These are phyloP conservation scores for Cyberlindnera veronae DNA, from an alignment of 805 yeast species.

Conservation along the genomic window DNA sequence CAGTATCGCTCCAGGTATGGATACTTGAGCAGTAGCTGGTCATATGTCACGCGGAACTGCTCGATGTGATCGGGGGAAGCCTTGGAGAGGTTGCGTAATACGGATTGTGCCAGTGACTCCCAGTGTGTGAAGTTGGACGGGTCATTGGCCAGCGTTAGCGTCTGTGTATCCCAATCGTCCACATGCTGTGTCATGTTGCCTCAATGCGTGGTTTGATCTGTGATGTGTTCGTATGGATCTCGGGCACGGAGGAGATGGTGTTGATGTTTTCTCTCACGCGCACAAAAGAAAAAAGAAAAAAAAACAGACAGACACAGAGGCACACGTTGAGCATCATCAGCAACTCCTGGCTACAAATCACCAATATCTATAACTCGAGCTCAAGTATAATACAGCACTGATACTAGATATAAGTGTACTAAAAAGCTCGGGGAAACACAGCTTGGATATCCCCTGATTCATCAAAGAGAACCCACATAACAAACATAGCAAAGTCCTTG, in stretches of 20 bases:
- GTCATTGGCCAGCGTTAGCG: slow-evolving; percentile 21
- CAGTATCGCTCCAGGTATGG: slow-evolving; percentile 55
- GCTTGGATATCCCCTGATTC: background rate
- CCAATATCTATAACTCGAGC: too few species aligned
- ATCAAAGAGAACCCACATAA: background rate
- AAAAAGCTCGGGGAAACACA: too few species aligned
- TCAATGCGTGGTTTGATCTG: too few species aligned
- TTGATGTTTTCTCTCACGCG: too few species aligned
- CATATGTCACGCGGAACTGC: slow-evolving; percentile 38
- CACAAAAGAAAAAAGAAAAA: too few species aligned
- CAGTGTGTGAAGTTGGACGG: slow-evolving; percentile 38
- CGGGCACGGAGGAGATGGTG: too few species aligned
- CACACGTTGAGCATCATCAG: too few species aligned
- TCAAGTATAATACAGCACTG: too few species aligned
- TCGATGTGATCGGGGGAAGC: slow-evolving; percentile 32
- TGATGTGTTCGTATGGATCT: too few species aligned
- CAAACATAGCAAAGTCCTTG: background rate
- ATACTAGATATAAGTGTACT: too few species aligned
- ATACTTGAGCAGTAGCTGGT: slow-evolving; percentile 40
- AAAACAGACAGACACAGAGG: too few species aligned
- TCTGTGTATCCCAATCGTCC: slow-evolving; percentile 18
- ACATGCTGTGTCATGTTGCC: slow-evolving; percentile 2
- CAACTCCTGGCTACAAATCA: too few species aligned
- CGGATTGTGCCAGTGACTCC: slow-evolving; percentile 33
- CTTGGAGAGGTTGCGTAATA: slow-evolving; percentile 36